phyloP scores from a whole-genome alignment of 2,329 filamentous ascomycete species.

The Leptoxyphium fumago region DNA sequence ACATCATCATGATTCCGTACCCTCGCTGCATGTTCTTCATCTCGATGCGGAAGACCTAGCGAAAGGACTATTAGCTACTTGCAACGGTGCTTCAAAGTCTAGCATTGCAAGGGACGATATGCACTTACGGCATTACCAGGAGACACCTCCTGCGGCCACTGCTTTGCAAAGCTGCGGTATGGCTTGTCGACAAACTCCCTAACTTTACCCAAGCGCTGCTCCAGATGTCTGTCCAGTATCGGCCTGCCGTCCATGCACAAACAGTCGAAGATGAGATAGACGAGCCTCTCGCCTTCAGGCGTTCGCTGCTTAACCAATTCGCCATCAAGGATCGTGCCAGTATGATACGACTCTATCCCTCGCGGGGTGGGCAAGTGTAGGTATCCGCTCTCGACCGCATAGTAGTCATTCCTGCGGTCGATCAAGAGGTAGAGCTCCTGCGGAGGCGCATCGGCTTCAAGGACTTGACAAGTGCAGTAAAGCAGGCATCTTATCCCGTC shows the following conservation, averaged over 20 bases:
- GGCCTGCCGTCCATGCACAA: conserved; percentile 64
- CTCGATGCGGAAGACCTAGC: conserved; percentile 51
- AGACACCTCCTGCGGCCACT: conserved; percentile 51
- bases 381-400: conserved; percentile 53
- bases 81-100: conserved; percentile 28
- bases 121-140: neutral
- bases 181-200: conserved; percentile 26
- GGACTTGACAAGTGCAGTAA: conserved; percentile 56
- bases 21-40: conserved; percentile 82
- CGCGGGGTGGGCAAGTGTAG: conserved; percentile 57
- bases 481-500: conserved; percentile 93
- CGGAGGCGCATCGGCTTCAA: conserved; percentile 11
- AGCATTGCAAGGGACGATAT: conserved; percentile 29
- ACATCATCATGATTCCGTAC: conserved; percentile 87
- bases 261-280: conserved; percentile 89
- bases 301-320: conserved; percentile 74
- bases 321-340: conserved; percentile 72
- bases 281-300: conserved; percentile 54
- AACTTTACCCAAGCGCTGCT: conserved; percentile 82
- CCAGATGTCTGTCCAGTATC: conserved; percentile 64
- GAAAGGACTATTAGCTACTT: neutral
- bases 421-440: conserved; percentile 75
- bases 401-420: conserved; percentile 96
- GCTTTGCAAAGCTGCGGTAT: conserved; percentile 29
- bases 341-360: conserved; percentile 52